Percentiles rank a stretch among this genome's conserved stretches.
phyloP scores from a whole-genome alignment of 768 basidiomycete genomes.

The Kwoniella bestiolae region DNA sequence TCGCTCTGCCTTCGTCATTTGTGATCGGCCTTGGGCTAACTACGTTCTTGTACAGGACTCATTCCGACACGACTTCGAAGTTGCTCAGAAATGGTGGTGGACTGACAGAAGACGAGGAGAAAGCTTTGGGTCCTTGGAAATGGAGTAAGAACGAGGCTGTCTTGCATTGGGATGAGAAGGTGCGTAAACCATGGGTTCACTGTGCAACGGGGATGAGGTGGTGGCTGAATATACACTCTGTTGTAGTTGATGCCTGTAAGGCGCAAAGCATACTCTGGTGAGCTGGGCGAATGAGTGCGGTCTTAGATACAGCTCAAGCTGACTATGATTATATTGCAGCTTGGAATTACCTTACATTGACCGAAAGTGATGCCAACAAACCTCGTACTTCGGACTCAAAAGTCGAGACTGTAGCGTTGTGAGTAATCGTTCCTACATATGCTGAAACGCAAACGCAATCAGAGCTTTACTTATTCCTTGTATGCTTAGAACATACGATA shows the following conservation, averaged over 20 bases:
- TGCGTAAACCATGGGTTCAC: constrained; percentile 4
- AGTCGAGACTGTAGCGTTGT: constrained; percentile 69
- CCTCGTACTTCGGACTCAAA: constrained; percentile 57
- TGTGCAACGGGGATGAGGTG: not conserved
- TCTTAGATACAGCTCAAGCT: not conserved
- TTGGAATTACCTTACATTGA: constrained; percentile 76
- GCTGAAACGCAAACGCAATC: not conserved
- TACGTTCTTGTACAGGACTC: too few relatives aligned
- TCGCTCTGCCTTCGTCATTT: too few relatives aligned
- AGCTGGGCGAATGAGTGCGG: not conserved
- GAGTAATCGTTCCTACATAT: constrained; percentile 42
- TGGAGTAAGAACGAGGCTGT: constrained; percentile 74
- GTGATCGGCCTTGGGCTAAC: too few relatives aligned
- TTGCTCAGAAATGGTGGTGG: constrained; percentile 62
- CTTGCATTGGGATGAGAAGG: constrained; percentile 67
- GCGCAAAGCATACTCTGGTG: constrained; percentile 68
- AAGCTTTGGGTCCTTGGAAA: constrained; percentile 65
- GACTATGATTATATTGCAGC: constrained; percentile 42
- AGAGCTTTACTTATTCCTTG: not conserved
- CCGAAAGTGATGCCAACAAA: constrained; percentile 49
- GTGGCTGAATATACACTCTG: not conserved
- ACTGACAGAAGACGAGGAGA: constrained; percentile 63
- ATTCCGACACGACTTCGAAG: constrained; percentile 68
- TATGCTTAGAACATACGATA: constrained; percentile 63
- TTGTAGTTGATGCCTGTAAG: constrained; percentile 70